Evolutionary conservation across 192 early-diverging fungal genomes (phyloP).

Genomic region (Gonapodya sp.): DNA sequence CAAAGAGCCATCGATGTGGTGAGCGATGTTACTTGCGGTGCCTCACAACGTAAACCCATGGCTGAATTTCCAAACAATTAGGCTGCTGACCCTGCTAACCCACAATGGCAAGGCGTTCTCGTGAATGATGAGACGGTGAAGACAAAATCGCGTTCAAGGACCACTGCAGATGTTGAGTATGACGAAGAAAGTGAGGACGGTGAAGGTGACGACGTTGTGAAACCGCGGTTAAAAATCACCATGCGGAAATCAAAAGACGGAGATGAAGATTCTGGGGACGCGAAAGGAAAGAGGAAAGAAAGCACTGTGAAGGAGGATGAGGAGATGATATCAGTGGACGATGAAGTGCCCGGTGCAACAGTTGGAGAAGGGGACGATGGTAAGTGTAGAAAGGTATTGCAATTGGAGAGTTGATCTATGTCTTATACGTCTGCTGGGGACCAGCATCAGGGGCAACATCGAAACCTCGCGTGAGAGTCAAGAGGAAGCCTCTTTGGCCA

Average conservation of each 20-base stretch:
- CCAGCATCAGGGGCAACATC: background rate
- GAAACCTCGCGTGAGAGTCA: background rate
- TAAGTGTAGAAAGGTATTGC: no score
- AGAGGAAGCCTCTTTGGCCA: background rate
- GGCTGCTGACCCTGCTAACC: background rate
- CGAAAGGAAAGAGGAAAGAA: background rate
- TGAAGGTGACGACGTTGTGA: background rate
- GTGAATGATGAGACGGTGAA: background rate
- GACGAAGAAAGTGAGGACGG: background rate
- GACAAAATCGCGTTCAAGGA: background rate
- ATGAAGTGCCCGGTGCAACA: background rate
- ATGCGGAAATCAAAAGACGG: background rate
- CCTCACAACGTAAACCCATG: no score
- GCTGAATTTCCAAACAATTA: background rate
- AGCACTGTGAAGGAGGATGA: background rate
- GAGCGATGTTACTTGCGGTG: no score
- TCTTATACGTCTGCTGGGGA: background rate
- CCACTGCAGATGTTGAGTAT: background rate
- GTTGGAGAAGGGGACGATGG: background rate
- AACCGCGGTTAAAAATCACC: background rate
- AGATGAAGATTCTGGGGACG: background rate
- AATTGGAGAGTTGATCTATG: no score
- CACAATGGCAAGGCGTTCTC: background rate
- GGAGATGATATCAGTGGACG: background rate
- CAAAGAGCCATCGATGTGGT: slow-evolving; percentile 72